phyloP scores from a whole-genome alignment of 306 rosid species.

The Medicago truncatula region DNA sequence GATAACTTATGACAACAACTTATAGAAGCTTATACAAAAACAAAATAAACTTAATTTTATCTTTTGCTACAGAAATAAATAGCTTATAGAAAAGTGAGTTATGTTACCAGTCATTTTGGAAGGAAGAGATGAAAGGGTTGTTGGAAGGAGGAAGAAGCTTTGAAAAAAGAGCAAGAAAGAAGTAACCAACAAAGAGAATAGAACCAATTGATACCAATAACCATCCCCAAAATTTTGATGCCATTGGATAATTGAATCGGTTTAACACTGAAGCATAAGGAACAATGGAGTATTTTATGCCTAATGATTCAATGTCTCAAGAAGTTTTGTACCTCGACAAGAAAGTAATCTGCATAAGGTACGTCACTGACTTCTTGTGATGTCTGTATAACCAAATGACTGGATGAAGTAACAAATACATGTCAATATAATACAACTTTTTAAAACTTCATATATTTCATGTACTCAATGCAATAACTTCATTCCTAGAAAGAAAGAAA shows the following conservation, averaged over 20 bases:
- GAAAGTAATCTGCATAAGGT: constrained; percentile 89
- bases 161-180: constrained; percentile 63
- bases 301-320: constrained; percentile 13
- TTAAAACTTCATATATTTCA: constrained; percentile 1
- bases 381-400: constrained; percentile 91
- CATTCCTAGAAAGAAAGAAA: background rate
- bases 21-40: background rate
- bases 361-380: constrained; percentile 91
- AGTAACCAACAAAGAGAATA: constrained; percentile 57
- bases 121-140: constrained; percentile 54
- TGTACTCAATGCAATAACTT: background rate
- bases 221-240: constrained; percentile 58
- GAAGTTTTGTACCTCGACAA: constrained; percentile 80
- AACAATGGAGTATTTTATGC: background rate
- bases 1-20: background rate
- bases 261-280: too few relatives aligned
- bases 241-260: background rate
- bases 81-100: constrained; percentile 3
- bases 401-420: constrained; percentile 49
- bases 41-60: background rate
- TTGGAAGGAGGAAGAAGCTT: constrained; percentile 72
- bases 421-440: constrained; percentile 36
- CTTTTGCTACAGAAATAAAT: too few relatives aligned
- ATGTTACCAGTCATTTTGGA: constrained; percentile 79
- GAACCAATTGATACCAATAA: constrained; percentile 54